Base-by-base conservation (phyloP, 352 stramenopile genomes). In the Stramenopiles sp. region DNA sequence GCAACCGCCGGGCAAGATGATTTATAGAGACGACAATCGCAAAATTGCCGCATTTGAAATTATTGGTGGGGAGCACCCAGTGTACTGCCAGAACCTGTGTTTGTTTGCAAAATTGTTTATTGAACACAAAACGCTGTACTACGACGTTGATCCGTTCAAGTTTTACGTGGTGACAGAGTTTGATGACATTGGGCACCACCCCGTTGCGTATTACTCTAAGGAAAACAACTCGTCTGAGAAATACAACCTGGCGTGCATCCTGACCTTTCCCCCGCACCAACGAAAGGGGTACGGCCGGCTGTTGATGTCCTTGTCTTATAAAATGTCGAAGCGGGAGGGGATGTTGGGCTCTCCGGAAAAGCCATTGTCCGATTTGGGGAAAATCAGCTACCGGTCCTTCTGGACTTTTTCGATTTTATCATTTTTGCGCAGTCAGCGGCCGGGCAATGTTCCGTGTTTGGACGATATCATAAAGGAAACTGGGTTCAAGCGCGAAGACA, bases 91-190 rank as follows among this genome's bases (percentile, higher is more conserved):
- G 83, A 98, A 94, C 80, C 83, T 99, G 0, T 99, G 94, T 81
- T 93, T 98, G n/a, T 85, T 99, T 75, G 90, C 92, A 48, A 99
- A 99, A 85, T 83, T 99, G 30, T 99, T 99, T 79, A 81, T 99
- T 43, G 95, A 99, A 84, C 94, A 99, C 86, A 99, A 99, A 83
- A 99, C 96, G 37, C 84, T 99, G 12, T 98, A 99, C 83, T 99
- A 98, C 84, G 95, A 99, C 77, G 95, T 99, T 1, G 94, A 98
- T 78, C 95, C 96, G 34, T 99, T 99, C 80, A 87, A 97, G 34
- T 99, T 99, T 84, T 99, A 99, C 82, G 86, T 99, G 30, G 85
- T 99, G 49, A 97, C 91, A 74, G 88, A 98, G 77, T 89, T 97
- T 0, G 91, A 96, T 81, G 81, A 89, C 37, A 84, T 76, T 32